Evolutionary conservation across 306 rosid species (phyloP), one percentile per base, ranked within the genome.

Genomic region (Cyamopsis tetragonoloba): DNA sequence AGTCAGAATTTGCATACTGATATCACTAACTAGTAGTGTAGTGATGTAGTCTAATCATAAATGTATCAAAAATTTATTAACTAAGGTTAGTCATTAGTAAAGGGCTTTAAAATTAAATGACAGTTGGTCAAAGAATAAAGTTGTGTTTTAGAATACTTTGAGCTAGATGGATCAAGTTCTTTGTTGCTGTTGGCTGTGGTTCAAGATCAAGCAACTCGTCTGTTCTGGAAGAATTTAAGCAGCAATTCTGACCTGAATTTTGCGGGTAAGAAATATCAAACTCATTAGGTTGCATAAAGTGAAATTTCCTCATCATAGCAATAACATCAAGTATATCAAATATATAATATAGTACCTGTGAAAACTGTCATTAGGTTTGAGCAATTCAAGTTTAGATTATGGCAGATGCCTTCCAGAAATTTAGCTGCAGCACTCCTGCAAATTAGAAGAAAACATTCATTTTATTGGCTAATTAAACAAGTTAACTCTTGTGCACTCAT

Each of bases 141-240:
- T 50, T 19, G 10, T 61, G 8, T 17, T 18, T 13, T 18, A 9
- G 7, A 7, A 41, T 84, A 89, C 96, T 86, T 67, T 92, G 96
- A 57, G 96, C 56, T 6, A 89, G 63, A 77, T 89, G 96, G 68
- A 92, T 76, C 88, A 92, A 63, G 74, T 86, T 87, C 77, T 84
- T 89, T 0, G 96, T 89, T 37, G 98, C 75, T n/a, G 96, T 68
- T 62, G 96, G 75, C 62, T 89, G 89, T 62, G 95, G 88, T 60
- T 84, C 96, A 57, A 78, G 70, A 2, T 73, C 75, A 37, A 88
- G 86, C 17, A 67, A 78, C 5, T 50, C 22, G 26, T 83, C 84
- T 18, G 67, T 51, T 31, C 66, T 74, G 3, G 96, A 76, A 46
- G 89, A 66, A 59, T 86, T 85, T 54, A 89, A 0, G 71, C 96